Conservation (phyloP, 2,329 filamentous ascomycete species). For the Bipolaris bicolor region DNA sequence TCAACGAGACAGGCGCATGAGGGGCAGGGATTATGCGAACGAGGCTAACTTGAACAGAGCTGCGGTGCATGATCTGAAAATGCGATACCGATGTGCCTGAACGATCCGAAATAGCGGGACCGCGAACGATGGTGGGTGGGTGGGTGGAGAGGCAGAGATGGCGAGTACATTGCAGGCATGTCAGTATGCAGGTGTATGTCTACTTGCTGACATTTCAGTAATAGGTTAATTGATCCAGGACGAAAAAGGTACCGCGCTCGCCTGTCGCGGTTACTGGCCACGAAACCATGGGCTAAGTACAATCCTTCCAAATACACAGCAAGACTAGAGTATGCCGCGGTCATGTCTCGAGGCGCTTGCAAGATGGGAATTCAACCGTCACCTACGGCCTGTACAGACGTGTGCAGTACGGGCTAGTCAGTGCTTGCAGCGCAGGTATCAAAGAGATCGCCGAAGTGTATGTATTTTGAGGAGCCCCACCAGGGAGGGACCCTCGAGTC, state of each 20-base stretch:
- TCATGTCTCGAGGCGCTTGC: not conserved
- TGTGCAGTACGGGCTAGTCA: slow-evolving; percentile 1
- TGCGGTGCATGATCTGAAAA: slow-evolving; percentile 16
- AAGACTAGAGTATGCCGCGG: no score
- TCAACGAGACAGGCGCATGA: slow-evolving; percentile 10
- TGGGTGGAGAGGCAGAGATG: not conserved
- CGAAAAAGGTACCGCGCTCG: no score
- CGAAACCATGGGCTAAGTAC: no score
- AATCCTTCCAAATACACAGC: no score
- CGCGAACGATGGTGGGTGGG: slow-evolving; percentile 1
- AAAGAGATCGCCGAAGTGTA: slow-evolving; percentile 4
- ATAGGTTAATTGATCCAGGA: no score
- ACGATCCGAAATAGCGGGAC: slow-evolving; percentile 9
- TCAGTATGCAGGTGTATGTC: not conserved
- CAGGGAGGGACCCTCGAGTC: slow-evolving; percentile 7
- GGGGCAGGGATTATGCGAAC: slow-evolving; percentile 5
- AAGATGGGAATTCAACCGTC: not conserved
- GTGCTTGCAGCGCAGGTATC: slow-evolving; percentile 1
- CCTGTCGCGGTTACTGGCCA: no score
- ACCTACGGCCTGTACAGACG: not conserved
- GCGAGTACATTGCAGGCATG: not conserved
- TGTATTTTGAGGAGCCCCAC: slow-evolving; percentile 7
- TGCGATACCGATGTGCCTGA: slow-evolving; percentile 16
- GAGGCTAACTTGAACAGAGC: slow-evolving; percentile 7
- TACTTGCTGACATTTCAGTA: no score